These are phyloP conservation scores for Lophiotrema nucula DNA, from an alignment of 495 filamentous ascomycete species.

Conservation along the genomic window DNA sequence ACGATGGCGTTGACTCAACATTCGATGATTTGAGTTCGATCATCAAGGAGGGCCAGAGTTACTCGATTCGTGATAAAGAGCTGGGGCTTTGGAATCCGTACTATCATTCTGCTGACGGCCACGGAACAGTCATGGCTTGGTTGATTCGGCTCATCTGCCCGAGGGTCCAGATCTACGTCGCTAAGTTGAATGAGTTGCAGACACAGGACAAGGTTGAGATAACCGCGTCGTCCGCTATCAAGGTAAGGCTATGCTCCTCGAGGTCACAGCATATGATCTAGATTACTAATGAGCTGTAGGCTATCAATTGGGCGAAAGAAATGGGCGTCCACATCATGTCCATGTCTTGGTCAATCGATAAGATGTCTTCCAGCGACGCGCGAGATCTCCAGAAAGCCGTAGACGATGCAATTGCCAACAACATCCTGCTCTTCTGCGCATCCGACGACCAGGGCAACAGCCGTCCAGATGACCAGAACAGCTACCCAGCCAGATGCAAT, in stretches of 20 bases:
- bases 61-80: not conserved
- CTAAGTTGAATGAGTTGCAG: not conserved
- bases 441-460: not conserved
- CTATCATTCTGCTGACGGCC: not conserved
- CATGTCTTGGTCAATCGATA: not conserved
- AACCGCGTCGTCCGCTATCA: not conserved
- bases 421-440: not conserved
- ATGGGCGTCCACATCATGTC: not conserved
- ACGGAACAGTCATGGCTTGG: not conserved
- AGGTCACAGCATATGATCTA: not conserved
- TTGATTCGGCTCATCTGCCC: not conserved
- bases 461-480: not conserved
- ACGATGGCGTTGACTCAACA: not conserved
- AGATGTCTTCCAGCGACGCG: not conserved
- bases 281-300: too few species aligned
- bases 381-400: not conserved
- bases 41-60: not conserved
- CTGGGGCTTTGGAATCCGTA: not conserved
- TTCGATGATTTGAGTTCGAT: not conserved
- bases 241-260: not conserved
- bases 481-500: not conserved
- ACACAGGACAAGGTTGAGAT: not conserved
- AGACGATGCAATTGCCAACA: not conserved
- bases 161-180: not conserved
- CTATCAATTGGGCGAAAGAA: not conserved